These are phyloP conservation scores for Pyrenophora seminiperda DNA, from an alignment of 2,329 filamentous ascomycete genomes.

Conservation along the genomic window DNA sequence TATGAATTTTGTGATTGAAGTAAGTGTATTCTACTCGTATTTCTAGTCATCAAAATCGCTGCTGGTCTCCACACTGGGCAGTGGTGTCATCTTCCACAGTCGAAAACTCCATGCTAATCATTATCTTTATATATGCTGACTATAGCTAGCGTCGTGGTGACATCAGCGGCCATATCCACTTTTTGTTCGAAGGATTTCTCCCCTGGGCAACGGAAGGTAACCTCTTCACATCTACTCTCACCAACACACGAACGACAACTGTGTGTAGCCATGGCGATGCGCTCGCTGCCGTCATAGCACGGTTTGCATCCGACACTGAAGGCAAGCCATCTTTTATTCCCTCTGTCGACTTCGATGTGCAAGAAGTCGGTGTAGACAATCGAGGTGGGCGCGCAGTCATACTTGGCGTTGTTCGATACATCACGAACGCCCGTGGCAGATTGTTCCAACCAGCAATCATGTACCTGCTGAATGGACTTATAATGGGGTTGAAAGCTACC, in stretches of 20 bases:
- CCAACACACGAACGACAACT: constrained; percentile 34
- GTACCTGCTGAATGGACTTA: constrained; percentile 52
- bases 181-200: constrained; percentile 51
- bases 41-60: not conserved
- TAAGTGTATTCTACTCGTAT: constrained; percentile 1
- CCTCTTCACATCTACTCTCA: constrained; percentile 50
- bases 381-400: constrained; percentile 29
- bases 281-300: constrained; percentile 45
- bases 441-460: constrained; percentile 51
- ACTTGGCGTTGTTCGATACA: constrained; percentile 41
- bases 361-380: constrained; percentile 6
- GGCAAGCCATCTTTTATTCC: not conserved
- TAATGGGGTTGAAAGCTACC: constrained; percentile 35
- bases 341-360: not conserved
- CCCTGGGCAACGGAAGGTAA: constrained; percentile 55
- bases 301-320: constrained; percentile 30
- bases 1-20: constrained; percentile 38
- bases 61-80: not conserved
- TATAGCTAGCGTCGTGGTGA: constrained; percentile 3
- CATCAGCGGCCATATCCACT: constrained; percentile 22
- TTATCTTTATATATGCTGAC: not conserved
- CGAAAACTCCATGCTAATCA: not conserved
- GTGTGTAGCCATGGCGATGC: constrained; percentile 50
- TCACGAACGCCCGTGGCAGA: constrained; percentile 41
- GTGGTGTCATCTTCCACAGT: no score